Base-by-base conservation (phyloP, 139 green algal genomes). In the Chloropicon primus region DNA sequence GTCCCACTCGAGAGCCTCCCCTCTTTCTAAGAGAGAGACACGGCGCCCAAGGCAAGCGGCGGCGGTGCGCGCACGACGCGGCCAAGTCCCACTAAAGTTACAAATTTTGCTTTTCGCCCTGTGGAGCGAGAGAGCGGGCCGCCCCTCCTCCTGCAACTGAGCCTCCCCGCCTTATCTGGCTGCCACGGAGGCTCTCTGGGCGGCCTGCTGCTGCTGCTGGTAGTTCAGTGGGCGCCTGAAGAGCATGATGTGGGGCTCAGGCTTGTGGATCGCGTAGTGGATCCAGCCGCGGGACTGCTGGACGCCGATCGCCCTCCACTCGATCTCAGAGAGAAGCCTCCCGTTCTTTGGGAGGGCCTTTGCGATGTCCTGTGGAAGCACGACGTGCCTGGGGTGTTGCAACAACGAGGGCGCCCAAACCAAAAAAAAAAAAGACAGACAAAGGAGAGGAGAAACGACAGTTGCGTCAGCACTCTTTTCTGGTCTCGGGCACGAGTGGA, bases 201-300 rank as follows among this genome's bases (percentile, higher is more conserved):
- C 41, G 41, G 41, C 41, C 41, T 62, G 41, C 41, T 62, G 41
- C 41, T 62, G 53, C 73, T 82, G 79, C 27, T 71, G 26, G 79
- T 79, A 87, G 76, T 87, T 85, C 71, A 87, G 28, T n/a, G 84
- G 71, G n/a, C 74, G 92, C 86, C 93, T 89, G 85, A 97, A 99
- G 1, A 99, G 88, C 91, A 99, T 95, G 80, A 99, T 98, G 83
- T 98, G 94, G 0, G 89, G 92, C 88, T 98, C 94, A 21, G 93
- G 94, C 0, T 90, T 81, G 82, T 98, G 94, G 53, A 97, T 94
- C 22, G 92, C 92, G 76, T 97, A 97, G 85, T 97, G 92, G 22
- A 96, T 91, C 95, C 95, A 99, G 62, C 95, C 95, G 2, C 92
- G 84, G 0, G 92, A 97, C 84, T 99, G 95, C 85, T 97, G 93